Evolutionary conservation across 1,284 basidiomycete species (phyloP), one percentile per base, ranked within the genome.

Genomic region (Phlebopus sp.): DNA sequence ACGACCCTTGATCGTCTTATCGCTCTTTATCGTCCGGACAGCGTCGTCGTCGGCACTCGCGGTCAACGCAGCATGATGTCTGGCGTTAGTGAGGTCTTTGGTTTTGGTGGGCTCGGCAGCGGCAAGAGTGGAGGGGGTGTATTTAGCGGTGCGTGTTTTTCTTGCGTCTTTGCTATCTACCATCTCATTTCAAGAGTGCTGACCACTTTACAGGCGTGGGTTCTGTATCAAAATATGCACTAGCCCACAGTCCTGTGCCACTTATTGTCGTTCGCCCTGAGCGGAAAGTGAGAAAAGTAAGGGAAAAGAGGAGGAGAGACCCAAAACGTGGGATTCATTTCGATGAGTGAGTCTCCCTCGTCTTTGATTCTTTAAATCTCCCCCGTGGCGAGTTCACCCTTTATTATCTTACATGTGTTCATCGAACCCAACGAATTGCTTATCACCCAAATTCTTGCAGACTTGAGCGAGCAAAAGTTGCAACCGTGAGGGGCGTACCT

Each of bases 11-110:
- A 94, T 60, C 85, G 92, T 41, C 81, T 99, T 56, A 96, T 98
- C 54, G 90, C 93, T 2, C 81, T 98, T 32, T 98, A 99, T 63
- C 84, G 94, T 37, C 96, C 96, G 2, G 95, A 99, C 67, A 92
- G 90, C 1, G 77, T 98, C 46, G 86, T 97, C 14, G 94, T 98
- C 19, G 96, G 96, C 11, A 96, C 92, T 11, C 79, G 90, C 30
- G 95, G 93, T 0, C 76, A 81, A 51, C 73, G 77, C 17, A 76
- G 78, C 32, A 69, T 81, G 69, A 72, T 82, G 53, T 48, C 78
- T 78, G 57, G 72, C 73, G 27, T 79, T 76, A 73, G 75, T 79
- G 15, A 76, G 72, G 18, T 81, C 74, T 17, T 72, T 81, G 46
- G 78, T 77, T 72, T 86, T 30, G 78, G 82, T 51, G 73, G 72